Evolutionary conservation across 2,329 filamentous ascomycete species (phyloP).

Genomic region (Macroventuria anomochaeta): DNA sequence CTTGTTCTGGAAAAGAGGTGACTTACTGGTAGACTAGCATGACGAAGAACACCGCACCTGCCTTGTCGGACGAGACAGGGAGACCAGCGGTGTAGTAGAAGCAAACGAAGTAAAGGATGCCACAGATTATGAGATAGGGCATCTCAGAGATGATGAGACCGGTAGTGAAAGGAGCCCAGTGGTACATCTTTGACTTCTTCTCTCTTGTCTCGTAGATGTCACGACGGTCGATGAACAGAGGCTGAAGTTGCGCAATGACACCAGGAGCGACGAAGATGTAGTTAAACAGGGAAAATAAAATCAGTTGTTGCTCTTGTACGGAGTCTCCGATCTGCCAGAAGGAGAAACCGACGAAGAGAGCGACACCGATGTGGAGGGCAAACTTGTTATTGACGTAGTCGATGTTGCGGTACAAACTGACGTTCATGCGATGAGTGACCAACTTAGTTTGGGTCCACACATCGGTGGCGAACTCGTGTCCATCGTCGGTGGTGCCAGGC

Average conservation of each 20-base stretch:
- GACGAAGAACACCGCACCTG: slow-evolving; percentile 54
- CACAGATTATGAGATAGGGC: slow-evolving; percentile 67
- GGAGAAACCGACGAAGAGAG: slow-evolving; percentile 37
- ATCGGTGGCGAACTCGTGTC: slow-evolving; percentile 42
- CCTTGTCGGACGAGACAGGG: slow-evolving; percentile 56
- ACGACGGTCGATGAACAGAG: slow-evolving; percentile 53
- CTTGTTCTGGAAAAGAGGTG: slow-evolving; percentile 55
- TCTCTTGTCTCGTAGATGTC: slow-evolving; percentile 65
- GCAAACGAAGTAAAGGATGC: slow-evolving; percentile 66
- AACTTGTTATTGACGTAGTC: slow-evolving; percentile 40
- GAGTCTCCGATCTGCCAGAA: slow-evolving; percentile 38
- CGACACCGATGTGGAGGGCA: slow-evolving; percentile 29
- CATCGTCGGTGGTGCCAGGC: slow-evolving; percentile 49
- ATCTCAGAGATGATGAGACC: slow-evolving; percentile 74
- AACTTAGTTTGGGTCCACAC: slow-evolving; percentile 35
- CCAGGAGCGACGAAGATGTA: slow-evolving; percentile 53
- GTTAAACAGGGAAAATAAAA: slow-evolving; percentile 58
- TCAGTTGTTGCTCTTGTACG: slow-evolving; percentile 50
- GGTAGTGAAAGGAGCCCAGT: slow-evolving; percentile 73
- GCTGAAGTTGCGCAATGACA: slow-evolving; percentile 51
- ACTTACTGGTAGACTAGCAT: slow-evolving; percentile 67
- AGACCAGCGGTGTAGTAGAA: slow-evolving; percentile 66
- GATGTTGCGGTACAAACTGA: slow-evolving; percentile 32
- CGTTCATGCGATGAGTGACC: slow-evolving; percentile 32
- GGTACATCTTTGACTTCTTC: slow-evolving; percentile 72